A percentile compares a stretch with the other conserved stretches of the same genome.
Conservation (phyloP, 148 eudicot species). For the Rhododendron ovatum region DNA sequence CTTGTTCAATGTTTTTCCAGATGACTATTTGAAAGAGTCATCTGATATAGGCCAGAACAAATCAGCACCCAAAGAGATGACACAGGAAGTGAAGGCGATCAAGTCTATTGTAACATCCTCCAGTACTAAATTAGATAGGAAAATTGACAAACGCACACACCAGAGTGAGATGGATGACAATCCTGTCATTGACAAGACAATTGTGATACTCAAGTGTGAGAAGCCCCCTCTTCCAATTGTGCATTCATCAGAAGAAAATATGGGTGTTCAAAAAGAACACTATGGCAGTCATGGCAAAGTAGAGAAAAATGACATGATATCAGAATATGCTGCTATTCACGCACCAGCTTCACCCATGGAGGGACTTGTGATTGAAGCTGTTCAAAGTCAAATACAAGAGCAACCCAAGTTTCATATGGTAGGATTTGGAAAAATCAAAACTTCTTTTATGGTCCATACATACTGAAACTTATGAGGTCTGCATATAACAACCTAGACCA, state of each 20-base stretch:
- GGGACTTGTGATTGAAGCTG: constrained; percentile 30
- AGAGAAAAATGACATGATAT: no score
- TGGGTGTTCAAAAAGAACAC: no score
- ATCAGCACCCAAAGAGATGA: constrained; percentile 28
- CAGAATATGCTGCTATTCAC: no score
- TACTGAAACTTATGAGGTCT: background rate
- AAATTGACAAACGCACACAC: constrained; percentile 15
- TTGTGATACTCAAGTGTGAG: constrained; percentile 70
- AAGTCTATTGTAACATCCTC: constrained; percentile 23
- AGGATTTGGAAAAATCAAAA: constrained; percentile 1
- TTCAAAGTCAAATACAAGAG: constrained; percentile 28
- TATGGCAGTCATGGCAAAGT: no score
- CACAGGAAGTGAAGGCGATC: constrained; percentile 26
- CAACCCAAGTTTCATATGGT: constrained; percentile 38
- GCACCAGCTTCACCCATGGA: constrained; percentile 19
- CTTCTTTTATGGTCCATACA: background rate
- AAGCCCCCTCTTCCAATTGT: constrained; percentile 40
- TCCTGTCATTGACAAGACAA: constrained; percentile 71
- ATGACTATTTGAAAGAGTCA: constrained; percentile 15
- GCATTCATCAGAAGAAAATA: constrained; percentile 24
- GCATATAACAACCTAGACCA: background rate
- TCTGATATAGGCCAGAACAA: constrained; percentile 30
- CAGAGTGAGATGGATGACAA: constrained; percentile 52
- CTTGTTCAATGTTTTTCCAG: background rate
- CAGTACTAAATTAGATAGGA: constrained; percentile 4